Base-by-base conservation (phyloP, 495 filamentous ascomycete genomes). In the Trypethelium eluteriae region DNA sequence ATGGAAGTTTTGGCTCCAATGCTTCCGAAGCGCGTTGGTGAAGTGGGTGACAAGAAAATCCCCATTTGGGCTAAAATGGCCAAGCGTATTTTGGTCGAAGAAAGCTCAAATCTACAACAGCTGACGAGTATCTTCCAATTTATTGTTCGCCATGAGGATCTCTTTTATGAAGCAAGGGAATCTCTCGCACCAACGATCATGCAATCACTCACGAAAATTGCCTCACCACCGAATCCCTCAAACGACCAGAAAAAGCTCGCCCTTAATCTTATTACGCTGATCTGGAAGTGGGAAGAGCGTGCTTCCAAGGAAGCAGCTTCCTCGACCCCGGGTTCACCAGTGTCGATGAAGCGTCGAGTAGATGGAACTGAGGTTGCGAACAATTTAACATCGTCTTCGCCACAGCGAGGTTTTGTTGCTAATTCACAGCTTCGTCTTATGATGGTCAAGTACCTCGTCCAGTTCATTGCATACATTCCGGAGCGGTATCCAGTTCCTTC, bases 101-200 rank as follows among this genome's bases (percentile, higher is more conserved):
- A 99, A 74, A 92, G 89, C n/a, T 89, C 92, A 68, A 99, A 99
- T 70, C 82, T 93, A 65, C 93, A 96, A 77, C 95, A 98, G 77
- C 87, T 97, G 75, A 96, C 92, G 41, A 92, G 90, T 76, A 98
- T 99, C 69, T 98, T 97, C 76, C 88, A 96, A 70, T 99, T 98
- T 75, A 79, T 99, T 16, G 95, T 97, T 39, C 83, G 90, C 57
- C 93, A 98, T 73, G 89, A 92, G 2, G 89, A 93, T 72, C 80
- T 98, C 18, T 98, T 99, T 78, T 98, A 95, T 68, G 93, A 99
- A 65, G 91, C 92, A 1, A 81, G 95, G 64, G 95, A 98, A 64
- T 89, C 91, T 70, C 95, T 97, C 63, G 84, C 92, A 11, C 86
- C 88, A 66, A 83, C 92, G 68, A 96, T 98, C 70, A 93, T 98